Conservation (phyloP, 164 flowering plant genomes). For the Vitis rupestris region DNA sequence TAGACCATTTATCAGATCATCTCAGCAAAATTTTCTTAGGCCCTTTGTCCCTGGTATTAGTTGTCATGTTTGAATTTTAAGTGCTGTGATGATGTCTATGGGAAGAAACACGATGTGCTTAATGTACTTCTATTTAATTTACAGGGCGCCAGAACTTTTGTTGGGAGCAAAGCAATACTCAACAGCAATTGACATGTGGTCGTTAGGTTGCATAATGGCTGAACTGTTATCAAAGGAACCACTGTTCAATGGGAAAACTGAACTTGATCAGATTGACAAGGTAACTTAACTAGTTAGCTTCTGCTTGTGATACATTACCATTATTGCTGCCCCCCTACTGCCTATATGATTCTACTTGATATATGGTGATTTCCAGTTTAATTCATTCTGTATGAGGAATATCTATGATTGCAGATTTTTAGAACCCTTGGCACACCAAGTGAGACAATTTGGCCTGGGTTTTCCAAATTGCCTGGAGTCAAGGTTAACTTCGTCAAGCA, state of each 20-base stretch:
- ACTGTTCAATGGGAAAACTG: slow-evolving; percentile 85
- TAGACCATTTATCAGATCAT: no score
- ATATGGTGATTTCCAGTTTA: background rate
- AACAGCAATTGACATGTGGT: slow-evolving; percentile 99
- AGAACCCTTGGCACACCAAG: slow-evolving; percentile 82
- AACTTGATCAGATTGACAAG: slow-evolving; percentile 94
- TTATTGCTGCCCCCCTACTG: background rate
- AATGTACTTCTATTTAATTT: slow-evolving; percentile 8
- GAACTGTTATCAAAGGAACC: slow-evolving; percentile 87
- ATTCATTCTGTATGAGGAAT: background rate
- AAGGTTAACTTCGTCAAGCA: slow-evolving; percentile 80
- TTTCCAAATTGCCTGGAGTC: slow-evolving; percentile 74
- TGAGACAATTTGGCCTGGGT: slow-evolving; percentile 92
- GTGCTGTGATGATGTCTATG: no score
- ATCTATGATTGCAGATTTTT: slow-evolving; percentile 55
- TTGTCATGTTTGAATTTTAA: no score
- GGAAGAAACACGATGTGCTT: background rate
- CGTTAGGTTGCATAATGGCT: slow-evolving; percentile 98
- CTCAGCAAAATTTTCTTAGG: no score
- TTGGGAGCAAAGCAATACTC: slow-evolving; percentile 91
- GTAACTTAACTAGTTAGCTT: slow-evolving; percentile 28
- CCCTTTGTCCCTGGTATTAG: no score
- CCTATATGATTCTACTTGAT: background rate
- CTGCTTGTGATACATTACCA: background rate
- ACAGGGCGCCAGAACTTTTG: slow-evolving; percentile 96